Evolutionary conservation across 2,329 filamentous ascomycete genomes (phyloP).

Genomic region (Neopestalotiopsis sp.): DNA sequence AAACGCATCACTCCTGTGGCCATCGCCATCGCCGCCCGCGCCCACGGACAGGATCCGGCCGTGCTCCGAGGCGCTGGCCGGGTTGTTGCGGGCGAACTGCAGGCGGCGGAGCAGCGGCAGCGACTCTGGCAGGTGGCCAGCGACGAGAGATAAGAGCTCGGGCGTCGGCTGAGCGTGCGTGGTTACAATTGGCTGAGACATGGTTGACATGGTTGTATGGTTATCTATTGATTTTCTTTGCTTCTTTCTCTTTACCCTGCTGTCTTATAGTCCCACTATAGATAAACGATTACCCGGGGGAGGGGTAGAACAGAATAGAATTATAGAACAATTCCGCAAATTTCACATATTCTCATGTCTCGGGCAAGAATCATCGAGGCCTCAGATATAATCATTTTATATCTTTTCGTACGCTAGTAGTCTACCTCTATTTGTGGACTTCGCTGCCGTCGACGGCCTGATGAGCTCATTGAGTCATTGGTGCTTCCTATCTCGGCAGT

Average conservation of each 20-base stretch:
- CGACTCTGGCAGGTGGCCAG: slow-evolving; percentile 59
- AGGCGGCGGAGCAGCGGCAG: slow-evolving; percentile 68
- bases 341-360: background rate
- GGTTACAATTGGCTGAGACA: slow-evolving; percentile 1
- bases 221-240: background rate
- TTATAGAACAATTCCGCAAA: background rate
- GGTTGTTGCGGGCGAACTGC: slow-evolving; percentile 55
- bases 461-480: background rate
- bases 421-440: background rate
- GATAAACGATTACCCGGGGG: background rate
- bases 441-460: background rate
- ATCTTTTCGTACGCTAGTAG: background rate
- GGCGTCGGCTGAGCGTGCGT: slow-evolving; percentile 38
- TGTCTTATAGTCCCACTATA: background rate
- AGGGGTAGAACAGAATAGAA: background rate
- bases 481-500: background rate
- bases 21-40: slow-evolving; percentile 22
- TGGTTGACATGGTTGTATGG: background rate
- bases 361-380: background rate
- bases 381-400: background rate
- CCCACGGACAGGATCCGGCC: slow-evolving; percentile 49
- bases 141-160: slow-evolving; percentile 53
- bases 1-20: slow-evolving; percentile 41
- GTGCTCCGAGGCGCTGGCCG: slow-evolving; percentile 46
- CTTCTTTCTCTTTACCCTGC: background rate